phyloP scores from a whole-genome alignment of 1,139 yeast genomes.

The Sugiyamaella neomexicana region DNA sequence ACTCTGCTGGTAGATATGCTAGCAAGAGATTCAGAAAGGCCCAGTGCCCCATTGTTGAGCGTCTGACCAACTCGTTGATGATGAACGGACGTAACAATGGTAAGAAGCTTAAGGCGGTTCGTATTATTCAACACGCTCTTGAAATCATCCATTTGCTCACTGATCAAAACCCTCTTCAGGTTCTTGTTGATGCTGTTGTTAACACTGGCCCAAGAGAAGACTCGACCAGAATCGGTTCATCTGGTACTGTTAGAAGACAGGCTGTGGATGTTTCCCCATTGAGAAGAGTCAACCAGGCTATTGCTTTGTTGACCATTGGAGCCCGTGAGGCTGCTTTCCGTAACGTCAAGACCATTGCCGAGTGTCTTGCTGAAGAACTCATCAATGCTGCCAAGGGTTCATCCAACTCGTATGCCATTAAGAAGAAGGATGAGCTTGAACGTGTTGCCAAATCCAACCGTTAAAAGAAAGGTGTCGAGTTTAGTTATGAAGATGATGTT shows the following conservation, averaged over 20 bases:
- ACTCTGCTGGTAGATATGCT: conserved; percentile 99
- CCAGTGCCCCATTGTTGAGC: conserved; percentile 98
- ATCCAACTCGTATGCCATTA: conserved; percentile 99
- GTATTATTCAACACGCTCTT: conserved; percentile 98
- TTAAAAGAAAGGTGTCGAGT: conserved; percentile 49
- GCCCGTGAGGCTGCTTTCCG: conserved; percentile 99
- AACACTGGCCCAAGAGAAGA: conserved; percentile 99
- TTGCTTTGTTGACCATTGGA: conserved; percentile 97
- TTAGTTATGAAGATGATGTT: conserved; percentile 16
- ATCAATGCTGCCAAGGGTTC: conserved; percentile 99
- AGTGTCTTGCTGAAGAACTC: conserved; percentile 99
- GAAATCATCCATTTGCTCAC: conserved; percentile 97
- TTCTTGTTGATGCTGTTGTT: conserved; percentile 97
- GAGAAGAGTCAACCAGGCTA: conserved; percentile 99
- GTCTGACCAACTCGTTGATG: conserved; percentile 99
- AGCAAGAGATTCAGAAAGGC: conserved; percentile 99
- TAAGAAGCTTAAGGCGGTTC: conserved; percentile 99
- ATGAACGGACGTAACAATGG: conserved; percentile 99
- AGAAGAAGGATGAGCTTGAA: conserved; percentile 99
- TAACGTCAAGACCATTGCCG: conserved; percentile 99
- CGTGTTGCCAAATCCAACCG: conserved; percentile 99
- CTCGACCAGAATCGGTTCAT: conserved; percentile 99
- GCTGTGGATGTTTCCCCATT: conserved; percentile 99
- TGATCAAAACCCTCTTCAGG: conserved; percentile 99
- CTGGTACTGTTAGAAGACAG: conserved; percentile 99